phyloP scores from a whole-genome alignment of 139 green algal genomes.

The Coelastrella sp. region DNA sequence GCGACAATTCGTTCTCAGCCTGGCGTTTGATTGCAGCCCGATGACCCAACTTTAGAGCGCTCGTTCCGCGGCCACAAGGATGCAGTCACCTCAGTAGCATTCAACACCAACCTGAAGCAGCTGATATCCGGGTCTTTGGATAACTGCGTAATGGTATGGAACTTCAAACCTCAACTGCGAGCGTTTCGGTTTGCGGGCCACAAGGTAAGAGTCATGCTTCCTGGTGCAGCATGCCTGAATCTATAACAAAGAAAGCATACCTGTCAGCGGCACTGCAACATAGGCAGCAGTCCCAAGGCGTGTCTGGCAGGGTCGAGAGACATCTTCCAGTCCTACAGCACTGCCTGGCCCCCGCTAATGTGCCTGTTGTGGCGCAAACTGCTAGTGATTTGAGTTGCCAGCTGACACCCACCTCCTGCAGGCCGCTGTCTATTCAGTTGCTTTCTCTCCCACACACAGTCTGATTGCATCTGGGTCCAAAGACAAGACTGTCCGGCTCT shows the following conservation, averaged over 20 bases:
- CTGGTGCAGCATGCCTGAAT: too few relatives aligned
- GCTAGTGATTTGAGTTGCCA: neutral
- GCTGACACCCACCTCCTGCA: constrained; percentile 47
- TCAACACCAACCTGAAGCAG: constrained; percentile 92
- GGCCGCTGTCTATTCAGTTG: constrained; percentile 85
- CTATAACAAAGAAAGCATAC: too few relatives aligned
- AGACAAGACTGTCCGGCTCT: constrained; percentile 88
- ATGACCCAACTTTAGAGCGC: constrained; percentile 87
- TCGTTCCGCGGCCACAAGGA: constrained; percentile 90
- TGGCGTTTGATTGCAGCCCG: constrained; percentile 57
- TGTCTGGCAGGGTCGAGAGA: neutral
- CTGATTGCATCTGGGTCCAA: constrained; percentile 90
- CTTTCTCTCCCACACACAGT: constrained; percentile 73
- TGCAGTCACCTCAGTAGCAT: constrained; percentile 83
- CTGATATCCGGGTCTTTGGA: constrained; percentile 85
- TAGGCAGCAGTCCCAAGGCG: neutral
- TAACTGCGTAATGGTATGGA: constrained; percentile 91
- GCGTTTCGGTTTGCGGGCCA: constrained; percentile 88
- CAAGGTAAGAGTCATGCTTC: constrained; percentile 63
- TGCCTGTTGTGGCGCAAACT: too few relatives aligned
- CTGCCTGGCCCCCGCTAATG: too few relatives aligned
- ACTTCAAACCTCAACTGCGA: constrained; percentile 90
- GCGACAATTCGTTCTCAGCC: too few relatives aligned
- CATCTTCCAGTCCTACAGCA: neutral
- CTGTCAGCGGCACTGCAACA: too few relatives aligned